Conservation (phyloP, 345 rosid genomes). For the Sisymbrium irio region DNA sequence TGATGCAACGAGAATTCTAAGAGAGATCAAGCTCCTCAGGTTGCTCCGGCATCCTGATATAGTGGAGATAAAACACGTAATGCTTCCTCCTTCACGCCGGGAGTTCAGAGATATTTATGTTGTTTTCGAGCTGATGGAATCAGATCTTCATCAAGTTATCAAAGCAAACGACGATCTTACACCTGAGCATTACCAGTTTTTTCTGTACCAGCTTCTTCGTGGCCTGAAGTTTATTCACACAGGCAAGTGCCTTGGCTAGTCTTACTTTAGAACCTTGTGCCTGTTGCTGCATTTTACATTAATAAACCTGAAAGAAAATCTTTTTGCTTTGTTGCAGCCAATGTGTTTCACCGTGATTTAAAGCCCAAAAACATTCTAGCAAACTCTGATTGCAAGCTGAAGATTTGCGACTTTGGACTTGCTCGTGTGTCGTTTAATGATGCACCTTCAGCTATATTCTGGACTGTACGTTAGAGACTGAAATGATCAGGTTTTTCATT, state of each 20-base stretch:
- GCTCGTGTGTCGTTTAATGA: constrained; percentile 96
- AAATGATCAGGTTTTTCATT: constrained; percentile 6
- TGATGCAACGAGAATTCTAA: constrained; percentile 93
- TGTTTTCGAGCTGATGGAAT: constrained; percentile 97
- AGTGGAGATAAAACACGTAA: constrained; percentile 89
- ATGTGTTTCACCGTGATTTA: constrained; percentile 96
- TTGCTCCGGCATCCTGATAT: constrained; percentile 93
- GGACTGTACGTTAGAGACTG: constrained; percentile 75
- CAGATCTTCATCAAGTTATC: constrained; percentile 98
- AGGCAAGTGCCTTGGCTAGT: constrained; percentile 45
- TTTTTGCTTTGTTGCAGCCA: constrained; percentile 54
- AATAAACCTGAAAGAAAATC: not conserved
- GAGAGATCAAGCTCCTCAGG: constrained; percentile 97
- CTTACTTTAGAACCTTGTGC: not conserved
- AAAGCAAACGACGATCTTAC: constrained; percentile 96
- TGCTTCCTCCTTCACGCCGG: constrained; percentile 98
- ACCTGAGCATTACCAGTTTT: constrained; percentile 95
- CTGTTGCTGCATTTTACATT: not conserved
- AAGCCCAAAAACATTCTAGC: constrained; percentile 99
- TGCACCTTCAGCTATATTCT: constrained; percentile 96
- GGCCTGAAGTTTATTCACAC: constrained; percentile 89
- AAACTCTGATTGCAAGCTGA: constrained; percentile 95
- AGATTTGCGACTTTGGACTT: constrained; percentile 99
- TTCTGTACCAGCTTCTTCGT: constrained; percentile 96
- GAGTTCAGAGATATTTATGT: constrained; percentile 96